Conservation (phyloP, 2,329 filamentous ascomycete genomes). For the Pestalotiopsis sp. region DNA sequence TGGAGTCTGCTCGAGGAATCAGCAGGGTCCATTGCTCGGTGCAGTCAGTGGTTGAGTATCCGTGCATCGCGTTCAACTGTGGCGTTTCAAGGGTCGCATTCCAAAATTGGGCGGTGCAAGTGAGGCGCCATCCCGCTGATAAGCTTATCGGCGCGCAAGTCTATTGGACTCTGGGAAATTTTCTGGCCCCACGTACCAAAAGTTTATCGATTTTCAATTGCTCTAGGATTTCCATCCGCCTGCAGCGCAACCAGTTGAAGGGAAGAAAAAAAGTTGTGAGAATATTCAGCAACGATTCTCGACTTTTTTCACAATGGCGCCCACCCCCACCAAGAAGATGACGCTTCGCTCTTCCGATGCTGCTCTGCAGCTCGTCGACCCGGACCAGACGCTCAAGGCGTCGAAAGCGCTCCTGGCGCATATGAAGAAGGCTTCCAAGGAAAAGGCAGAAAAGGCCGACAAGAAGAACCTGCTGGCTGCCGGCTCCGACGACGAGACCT, state of each 20-base stretch:
- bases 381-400: conserved; percentile 61
- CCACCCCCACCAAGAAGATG: conserved; percentile 45
- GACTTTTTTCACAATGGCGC: conserved; percentile 37
- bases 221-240: not conserved
- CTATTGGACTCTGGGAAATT: not conserved
- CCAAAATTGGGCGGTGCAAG: not conserved
- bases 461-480: conserved; percentile 61
- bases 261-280: not conserved
- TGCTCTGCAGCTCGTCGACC: conserved; percentile 38
- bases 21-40: not conserved
- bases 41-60: not conserved
- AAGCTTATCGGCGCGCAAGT: not conserved
- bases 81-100: not conserved
- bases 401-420: conserved; percentile 64
- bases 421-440: conserved; percentile 59
- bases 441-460: conserved; percentile 44
- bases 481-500: conserved; percentile 45
- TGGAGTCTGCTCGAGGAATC: not conserved
- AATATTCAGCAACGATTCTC: conserved; percentile 2
- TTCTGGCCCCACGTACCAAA: conserved; percentile 11
- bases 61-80: not conserved
- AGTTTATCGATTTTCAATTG: conserved; percentile 3
- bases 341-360: conserved; percentile 27
- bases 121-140: not conserved
- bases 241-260: not conserved